These are phyloP conservation scores for Plantago lanceolata DNA, from an alignment of 305 asterid genomes.

Conservation along the genomic window DNA sequence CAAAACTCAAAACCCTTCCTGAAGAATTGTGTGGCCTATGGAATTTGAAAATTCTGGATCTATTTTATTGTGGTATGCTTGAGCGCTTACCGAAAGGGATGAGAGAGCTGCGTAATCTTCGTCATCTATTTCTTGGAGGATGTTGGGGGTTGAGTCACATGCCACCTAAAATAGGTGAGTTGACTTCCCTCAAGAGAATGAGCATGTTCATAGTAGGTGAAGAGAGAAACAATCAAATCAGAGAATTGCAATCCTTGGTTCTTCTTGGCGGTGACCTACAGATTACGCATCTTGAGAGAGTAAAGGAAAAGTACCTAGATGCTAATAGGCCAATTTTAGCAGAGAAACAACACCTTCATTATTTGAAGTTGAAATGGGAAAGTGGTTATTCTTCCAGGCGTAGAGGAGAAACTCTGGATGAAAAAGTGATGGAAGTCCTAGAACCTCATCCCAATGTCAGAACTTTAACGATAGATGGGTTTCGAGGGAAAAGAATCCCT, in stretches of 20 bases:
- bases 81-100: neutral
- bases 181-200: slow-evolving; percentile 6
- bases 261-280: neutral
- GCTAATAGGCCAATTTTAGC: slow-evolving; percentile 5
- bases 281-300: slow-evolving; percentile 6
- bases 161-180: slow-evolving; percentile 9
- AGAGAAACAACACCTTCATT: neutral
- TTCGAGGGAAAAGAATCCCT: slow-evolving; percentile 12
- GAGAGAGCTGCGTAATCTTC: slow-evolving; percentile 11
- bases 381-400: neutral
- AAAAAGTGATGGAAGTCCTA: slow-evolving; percentile 16
- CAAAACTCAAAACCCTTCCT: slow-evolving; percentile 10
- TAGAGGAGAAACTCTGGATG: neutral
- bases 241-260: neutral
- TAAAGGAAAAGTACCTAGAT: neutral
- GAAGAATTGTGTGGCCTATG: slow-evolving; percentile 13
- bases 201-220: slow-evolving; percentile 6
- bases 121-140: slow-evolving; percentile 7
- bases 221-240: slow-evolving; percentile 1
- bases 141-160: neutral
- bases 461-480: neutral
- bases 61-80: slow-evolving; percentile 7
- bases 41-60: slow-evolving; percentile 20
- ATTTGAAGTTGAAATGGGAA: neutral
- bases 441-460: slow-evolving; percentile 18